Evolutionary conservation across 2,329 filamentous ascomycete species (phyloP).

Genomic region (Fusarium newnesense): DNA sequence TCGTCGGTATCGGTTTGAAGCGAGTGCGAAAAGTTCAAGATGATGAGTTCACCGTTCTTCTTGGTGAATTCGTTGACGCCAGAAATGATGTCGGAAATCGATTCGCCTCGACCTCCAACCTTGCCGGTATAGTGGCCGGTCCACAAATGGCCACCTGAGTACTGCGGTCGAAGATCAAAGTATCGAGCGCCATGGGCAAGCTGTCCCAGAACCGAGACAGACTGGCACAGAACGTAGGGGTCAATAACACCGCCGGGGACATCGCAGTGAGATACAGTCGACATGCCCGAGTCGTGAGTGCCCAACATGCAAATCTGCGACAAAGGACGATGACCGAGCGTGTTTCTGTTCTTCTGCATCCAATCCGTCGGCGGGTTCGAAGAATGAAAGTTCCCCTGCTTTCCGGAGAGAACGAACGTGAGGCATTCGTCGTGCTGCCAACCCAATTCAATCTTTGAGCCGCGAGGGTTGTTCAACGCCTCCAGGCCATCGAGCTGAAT

Average conservation of each 20-base stretch:
- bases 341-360: conserved; percentile 11
- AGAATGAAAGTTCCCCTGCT: not conserved
- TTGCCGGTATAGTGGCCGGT: conserved; percentile 3
- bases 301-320: conserved; percentile 11
- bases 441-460: conserved; percentile 7
- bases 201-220: not conserved
- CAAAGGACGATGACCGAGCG: not conserved
- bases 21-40: conserved; percentile 14
- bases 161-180: conserved; percentile 8
- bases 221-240: conserved; percentile 11
- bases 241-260: not conserved
- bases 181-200: not conserved
- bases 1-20: not conserved
- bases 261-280: not conserved
- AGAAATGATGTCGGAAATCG: not conserved
- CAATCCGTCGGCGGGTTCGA: conserved; percentile 4
- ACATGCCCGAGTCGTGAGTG: conserved; percentile 17
- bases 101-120: conserved; percentile 7
- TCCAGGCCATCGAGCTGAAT: not conserved
- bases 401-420: conserved; percentile 8
- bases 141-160: conserved; percentile 2
- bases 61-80: conserved; percentile 4
- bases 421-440: conserved; percentile 13
- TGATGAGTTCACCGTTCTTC: not conserved
- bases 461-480: not conserved